phyloP scores from a whole-genome alignment of 768 basidiomycete species.

The Lentinus tigrinus region DNA sequence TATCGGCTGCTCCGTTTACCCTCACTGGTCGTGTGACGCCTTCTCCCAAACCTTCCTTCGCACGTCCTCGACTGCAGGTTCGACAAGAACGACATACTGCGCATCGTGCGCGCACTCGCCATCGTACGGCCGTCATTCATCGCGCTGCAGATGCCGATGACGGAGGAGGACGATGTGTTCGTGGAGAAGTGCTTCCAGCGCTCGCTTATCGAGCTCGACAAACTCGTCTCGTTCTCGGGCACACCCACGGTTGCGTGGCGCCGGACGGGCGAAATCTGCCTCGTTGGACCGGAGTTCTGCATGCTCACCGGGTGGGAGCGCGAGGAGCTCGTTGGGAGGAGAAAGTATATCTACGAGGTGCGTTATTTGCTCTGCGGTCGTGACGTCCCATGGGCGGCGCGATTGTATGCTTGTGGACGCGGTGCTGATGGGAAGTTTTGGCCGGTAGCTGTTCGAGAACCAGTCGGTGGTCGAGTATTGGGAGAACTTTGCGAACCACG shows the following conservation, averaged over 20 bases:
- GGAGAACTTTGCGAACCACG: conserved; percentile 96
- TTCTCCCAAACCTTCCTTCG: too few species aligned
- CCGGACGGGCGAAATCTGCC: conserved; percentile 95
- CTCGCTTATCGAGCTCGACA: conserved; percentile 91
- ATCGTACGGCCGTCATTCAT: conserved; percentile 97
- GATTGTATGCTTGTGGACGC: too few species aligned
- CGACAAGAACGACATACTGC: conserved; percentile 93
- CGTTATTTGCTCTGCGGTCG: conserved; percentile 8
- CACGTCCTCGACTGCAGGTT: conserved; percentile 51
- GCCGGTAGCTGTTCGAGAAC: conserved; percentile 81
- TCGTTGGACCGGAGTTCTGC: conserved; percentile 95
- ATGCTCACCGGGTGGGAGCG: conserved; percentile 89
- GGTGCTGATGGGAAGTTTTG: not conserved
- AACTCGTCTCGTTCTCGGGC: conserved; percentile 94
- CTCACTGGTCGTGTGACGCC: not conserved
- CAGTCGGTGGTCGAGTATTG: conserved; percentile 94
- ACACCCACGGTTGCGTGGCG: conserved; percentile 98
- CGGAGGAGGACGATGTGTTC: conserved; percentile 94
- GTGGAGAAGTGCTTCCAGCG: conserved; percentile 95
- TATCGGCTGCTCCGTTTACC: not conserved
- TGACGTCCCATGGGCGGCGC: too few species aligned
- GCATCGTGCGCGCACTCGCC: conserved; percentile 91
- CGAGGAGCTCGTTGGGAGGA: conserved; percentile 68
- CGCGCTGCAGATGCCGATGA: conserved; percentile 96
- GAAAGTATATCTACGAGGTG: conserved; percentile 70